phyloP scores from a whole-genome alignment of 2,329 filamentous ascomycete species.

The Plectosphaerella sp. region DNA sequence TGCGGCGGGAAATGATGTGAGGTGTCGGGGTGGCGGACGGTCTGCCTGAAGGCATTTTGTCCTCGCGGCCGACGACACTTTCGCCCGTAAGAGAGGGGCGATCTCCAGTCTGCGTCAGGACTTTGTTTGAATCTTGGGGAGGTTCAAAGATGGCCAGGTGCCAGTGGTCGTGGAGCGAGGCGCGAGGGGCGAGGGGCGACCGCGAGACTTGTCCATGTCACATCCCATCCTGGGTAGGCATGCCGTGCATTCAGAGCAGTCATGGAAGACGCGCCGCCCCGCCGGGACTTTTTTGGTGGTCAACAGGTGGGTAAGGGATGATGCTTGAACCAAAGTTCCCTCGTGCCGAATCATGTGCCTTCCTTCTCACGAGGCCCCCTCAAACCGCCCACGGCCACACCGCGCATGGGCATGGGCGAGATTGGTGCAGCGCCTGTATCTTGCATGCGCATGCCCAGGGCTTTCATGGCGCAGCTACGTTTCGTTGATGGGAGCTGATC shows the following conservation, averaged over 20 bases:
- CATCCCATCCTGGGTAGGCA: not conserved
- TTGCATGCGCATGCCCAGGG: too few relatives aligned
- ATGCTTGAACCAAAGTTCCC: conserved; percentile 9
- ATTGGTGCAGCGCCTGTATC: too few relatives aligned
- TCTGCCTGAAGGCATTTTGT: not conserved
- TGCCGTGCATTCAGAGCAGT: not conserved
- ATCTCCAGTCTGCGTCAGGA: not conserved
- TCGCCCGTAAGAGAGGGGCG: not conserved
- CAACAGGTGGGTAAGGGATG: not conserved
- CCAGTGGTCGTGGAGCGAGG: not conserved
- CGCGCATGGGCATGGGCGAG: too few relatives aligned
- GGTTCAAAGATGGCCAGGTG: not conserved
- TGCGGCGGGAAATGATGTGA: not conserved
- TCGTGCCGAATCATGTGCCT: conserved; percentile 10
- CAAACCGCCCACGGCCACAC: too few relatives aligned
- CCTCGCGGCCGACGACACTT: not conserved
- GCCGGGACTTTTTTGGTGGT: not conserved
- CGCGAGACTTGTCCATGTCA: not conserved
- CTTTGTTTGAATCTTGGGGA: too few relatives aligned
- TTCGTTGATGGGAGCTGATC: too few relatives aligned
- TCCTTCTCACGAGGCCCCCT: not conserved
- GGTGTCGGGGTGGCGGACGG: not conserved
- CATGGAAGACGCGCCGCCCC: not conserved
- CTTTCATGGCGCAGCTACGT: too few relatives aligned
- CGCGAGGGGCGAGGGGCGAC: not conserved